Evolutionary conservation across 805 yeast species (phyloP), one percentile per base, ranked within the genome.

Genomic region (Wickerhamiella vanderwaltii): DNA sequence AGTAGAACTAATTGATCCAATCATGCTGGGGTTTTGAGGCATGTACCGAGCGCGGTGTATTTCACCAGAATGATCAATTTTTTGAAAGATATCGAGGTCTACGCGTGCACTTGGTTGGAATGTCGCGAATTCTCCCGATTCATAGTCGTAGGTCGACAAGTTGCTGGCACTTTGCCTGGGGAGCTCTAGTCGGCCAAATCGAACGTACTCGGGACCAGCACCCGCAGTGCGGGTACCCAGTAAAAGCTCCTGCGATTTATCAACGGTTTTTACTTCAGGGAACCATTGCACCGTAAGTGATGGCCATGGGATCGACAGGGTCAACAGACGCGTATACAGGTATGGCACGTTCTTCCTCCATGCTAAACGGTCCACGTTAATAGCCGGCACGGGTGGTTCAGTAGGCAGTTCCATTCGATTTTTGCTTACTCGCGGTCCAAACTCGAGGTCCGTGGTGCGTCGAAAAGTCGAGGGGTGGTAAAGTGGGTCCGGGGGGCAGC

Each of bases 11-110:
- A 77, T 73, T 15, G 85, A 71, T 1, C 87, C 84, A 4, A 87
- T 67, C 4, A 87, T 54, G 53, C 86, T 91, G 1, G 91, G 91
- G 52, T 87, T 87, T 50, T 80, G 88, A 0, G 95, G 94, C 76
- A 82, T 73, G 52, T 72, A 73, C 28, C 79, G 66, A 0, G 81
- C 77, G 46, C 73, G 71, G 55, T 84, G 83, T 43, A 86, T 77
- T 48, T 79, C 91, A 2, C 83, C 86, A 1, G 63, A 57, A 49
- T 77, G 85, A 25, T 71, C 66, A n/a, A 82, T 75, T 34, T 70
- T 68, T 58, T 82, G 93, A 4, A 67, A 47, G 24, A 68, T 56
- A 31, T 58, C 57, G 15, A 71, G 56, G 40, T 67, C 61, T 11
- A 59, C 63, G 41, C 46, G 66, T 51, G 49, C 49, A 6, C 29